Conservation (phyloP, 2,329 filamentous ascomycete species). For the Fusarium euwallaceae region DNA sequence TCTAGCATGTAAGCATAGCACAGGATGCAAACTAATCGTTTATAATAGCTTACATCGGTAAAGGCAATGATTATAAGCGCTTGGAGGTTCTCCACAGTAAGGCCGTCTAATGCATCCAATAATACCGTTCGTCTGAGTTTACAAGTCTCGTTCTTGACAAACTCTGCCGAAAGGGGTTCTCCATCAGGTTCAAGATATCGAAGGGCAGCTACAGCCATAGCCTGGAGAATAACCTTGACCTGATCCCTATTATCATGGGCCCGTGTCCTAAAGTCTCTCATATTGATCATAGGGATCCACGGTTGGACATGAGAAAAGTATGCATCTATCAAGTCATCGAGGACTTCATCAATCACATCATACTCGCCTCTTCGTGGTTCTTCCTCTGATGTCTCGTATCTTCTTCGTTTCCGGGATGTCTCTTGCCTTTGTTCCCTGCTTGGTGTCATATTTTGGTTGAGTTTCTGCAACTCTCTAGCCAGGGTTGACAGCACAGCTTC, state of each 20-base stretch:
- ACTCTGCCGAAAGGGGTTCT: neutral
- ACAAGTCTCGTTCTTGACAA: neutral
- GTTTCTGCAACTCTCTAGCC: neutral
- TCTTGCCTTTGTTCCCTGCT: neutral
- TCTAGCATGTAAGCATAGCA: constrained; percentile 20
- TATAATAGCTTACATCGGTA: neutral
- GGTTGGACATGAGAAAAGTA: constrained; percentile 57
- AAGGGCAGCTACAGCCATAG: neutral
- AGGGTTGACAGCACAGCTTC: neutral
- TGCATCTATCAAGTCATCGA: constrained; percentile 39
- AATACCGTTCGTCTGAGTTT: neutral
- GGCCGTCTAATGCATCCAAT: neutral
- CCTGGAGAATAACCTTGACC: neutral
- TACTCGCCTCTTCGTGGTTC: neutral
- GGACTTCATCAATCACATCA: neutral
- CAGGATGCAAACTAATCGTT: too few species aligned
- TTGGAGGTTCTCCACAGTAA: neutral
- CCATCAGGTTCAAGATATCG: neutral
- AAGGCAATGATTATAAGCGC: neutral
- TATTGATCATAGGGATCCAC: constrained; percentile 56
- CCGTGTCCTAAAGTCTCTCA: constrained; percentile 24
- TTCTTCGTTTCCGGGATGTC: neutral
- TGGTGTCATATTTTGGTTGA: neutral
- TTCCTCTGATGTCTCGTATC: neutral
- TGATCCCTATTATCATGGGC: neutral